Evolutionary conservation across 768 basidiomycete species (phyloP).

Genomic region (Agrocybe chaxingu): DNA sequence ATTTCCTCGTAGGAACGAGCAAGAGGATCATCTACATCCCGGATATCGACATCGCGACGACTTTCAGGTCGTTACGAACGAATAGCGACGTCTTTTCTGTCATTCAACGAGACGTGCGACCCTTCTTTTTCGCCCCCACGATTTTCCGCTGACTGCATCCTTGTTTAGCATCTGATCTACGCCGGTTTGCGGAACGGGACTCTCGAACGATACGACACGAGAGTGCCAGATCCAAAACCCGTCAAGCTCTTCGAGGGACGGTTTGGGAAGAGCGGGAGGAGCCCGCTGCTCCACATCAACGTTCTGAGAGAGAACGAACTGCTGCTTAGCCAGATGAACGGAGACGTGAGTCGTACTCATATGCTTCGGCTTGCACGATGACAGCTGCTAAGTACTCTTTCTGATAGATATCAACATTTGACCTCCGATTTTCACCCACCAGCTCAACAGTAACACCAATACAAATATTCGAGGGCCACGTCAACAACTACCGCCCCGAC

Average conservation of each 20-base stretch:
- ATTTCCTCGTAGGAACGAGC: slow-evolving; percentile 41
- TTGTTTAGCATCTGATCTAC: slow-evolving; percentile 44
- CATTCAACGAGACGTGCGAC: slow-evolving; percentile 45
- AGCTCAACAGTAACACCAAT: slow-evolving; percentile 36
- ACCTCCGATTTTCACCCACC: slow-evolving; percentile 50
- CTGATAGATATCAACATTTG: slow-evolving; percentile 56
- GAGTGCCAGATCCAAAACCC: slow-evolving; percentile 31
- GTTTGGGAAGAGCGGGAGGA: slow-evolving; percentile 27
- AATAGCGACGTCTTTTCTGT: slow-evolving; percentile 64
- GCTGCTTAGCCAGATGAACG: slow-evolving; percentile 56
- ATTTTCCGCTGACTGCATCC: neutral
- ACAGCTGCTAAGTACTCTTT: neutral
- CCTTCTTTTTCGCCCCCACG: neutral
- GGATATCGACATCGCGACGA: slow-evolving; percentile 40
- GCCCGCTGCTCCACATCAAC: slow-evolving; percentile 54
- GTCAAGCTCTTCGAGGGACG: slow-evolving; percentile 37
- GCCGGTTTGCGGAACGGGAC: slow-evolving; percentile 60
- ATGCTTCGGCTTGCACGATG: neutral
- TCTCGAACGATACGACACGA: slow-evolving; percentile 57
- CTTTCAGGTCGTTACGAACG: slow-evolving; percentile 42
- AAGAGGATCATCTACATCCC: slow-evolving; percentile 48
- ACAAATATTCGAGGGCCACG: slow-evolving; percentile 48
- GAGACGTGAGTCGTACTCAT: slow-evolving; percentile 41
- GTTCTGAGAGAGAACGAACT: slow-evolving; percentile 49
- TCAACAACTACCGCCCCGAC: slow-evolving; percentile 48